phyloP scores from a whole-genome alignment of 2,329 filamentous ascomycete species.

The Hypomyces perniciosus region DNA sequence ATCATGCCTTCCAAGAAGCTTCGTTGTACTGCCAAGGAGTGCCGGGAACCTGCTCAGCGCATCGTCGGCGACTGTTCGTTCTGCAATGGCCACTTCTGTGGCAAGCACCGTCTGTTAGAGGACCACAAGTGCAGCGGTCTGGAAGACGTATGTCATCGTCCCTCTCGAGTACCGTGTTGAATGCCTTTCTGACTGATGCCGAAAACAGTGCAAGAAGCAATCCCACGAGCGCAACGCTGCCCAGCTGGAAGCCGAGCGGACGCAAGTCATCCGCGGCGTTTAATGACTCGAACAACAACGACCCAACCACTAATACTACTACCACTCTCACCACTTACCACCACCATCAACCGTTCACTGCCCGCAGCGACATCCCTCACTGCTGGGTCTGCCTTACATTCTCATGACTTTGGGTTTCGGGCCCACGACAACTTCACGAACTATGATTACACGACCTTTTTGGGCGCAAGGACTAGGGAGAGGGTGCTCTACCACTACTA shows the following conservation, averaged over 20 bases:
- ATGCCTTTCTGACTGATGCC: background rate
- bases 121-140: slow-evolving; percentile 89
- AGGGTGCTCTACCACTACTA: background rate
- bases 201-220: slow-evolving; percentile 82
- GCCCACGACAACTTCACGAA: slow-evolving; percentile 5
- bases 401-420: background rate
- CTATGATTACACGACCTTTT: slow-evolving; percentile 15
- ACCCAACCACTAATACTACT: background rate
- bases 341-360: background rate
- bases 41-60: slow-evolving; percentile 79
- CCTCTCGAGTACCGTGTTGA: slow-evolving; percentile 13
- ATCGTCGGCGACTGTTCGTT: slow-evolving; percentile 97
- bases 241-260: slow-evolving; percentile 87
- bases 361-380: background rate
- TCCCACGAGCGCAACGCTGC: slow-evolving; percentile 90
- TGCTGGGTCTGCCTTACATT: background rate
- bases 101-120: slow-evolving; percentile 88
- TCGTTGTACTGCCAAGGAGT: slow-evolving; percentile 83
- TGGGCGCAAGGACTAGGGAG: background rate
- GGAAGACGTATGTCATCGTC: slow-evolving; percentile 62
- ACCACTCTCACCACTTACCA: slow-evolving; percentile 1
- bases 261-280: slow-evolving; percentile 87
- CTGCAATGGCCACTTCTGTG: slow-evolving; percentile 90
- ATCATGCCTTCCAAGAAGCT: slow-evolving; percentile 68
- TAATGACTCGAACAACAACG: slow-evolving; percentile 34